These are phyloP conservation scores for Murraya koenigii DNA, from an alignment of 345 rosid genomes.

Conservation along the genomic window DNA sequence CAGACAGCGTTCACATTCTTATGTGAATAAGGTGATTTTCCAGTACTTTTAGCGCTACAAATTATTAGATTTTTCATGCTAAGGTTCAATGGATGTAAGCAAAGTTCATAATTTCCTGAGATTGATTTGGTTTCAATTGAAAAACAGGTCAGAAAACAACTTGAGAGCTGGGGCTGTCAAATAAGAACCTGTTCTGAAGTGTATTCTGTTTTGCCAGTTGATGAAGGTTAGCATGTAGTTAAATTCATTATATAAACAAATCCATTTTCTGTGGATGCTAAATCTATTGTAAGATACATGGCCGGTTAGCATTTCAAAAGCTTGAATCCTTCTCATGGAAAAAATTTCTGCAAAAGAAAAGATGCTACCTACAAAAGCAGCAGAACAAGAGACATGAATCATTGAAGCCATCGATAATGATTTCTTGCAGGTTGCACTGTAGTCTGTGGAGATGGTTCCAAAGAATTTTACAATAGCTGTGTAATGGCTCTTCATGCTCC, in stretches of 20 bases:
- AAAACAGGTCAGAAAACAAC: conserved; percentile 57
- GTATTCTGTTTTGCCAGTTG: conserved; percentile 43
- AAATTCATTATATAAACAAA: neutral
- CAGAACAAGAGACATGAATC: neutral
- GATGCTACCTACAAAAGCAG: neutral
- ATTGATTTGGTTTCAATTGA: neutral
- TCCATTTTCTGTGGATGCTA: no score
- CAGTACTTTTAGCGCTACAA: neutral
- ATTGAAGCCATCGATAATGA: neutral
- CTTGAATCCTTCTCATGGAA: neutral
- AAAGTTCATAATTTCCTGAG: neutral
- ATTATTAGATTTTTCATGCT: neutral
- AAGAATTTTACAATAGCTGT: conserved; percentile 50
- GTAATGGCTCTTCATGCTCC: conserved; percentile 77
- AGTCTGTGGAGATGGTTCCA: conserved; percentile 40
- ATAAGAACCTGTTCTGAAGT: conserved; percentile 62
- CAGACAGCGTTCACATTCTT: conserved; percentile 57
- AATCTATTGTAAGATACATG: no score
- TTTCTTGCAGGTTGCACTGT: conserved; percentile 47
- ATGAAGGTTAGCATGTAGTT: conserved; percentile 34
- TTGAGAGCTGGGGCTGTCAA: conserved; percentile 62
- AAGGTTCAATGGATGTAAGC: neutral
- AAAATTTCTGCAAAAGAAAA: neutral
- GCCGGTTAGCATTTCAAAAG: neutral
- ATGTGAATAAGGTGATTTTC: conserved; percentile 57